These are phyloP conservation scores for Leucocoprinus leucothites DNA, from an alignment of 768 basidiomycete species.

Conservation along the genomic window DNA sequence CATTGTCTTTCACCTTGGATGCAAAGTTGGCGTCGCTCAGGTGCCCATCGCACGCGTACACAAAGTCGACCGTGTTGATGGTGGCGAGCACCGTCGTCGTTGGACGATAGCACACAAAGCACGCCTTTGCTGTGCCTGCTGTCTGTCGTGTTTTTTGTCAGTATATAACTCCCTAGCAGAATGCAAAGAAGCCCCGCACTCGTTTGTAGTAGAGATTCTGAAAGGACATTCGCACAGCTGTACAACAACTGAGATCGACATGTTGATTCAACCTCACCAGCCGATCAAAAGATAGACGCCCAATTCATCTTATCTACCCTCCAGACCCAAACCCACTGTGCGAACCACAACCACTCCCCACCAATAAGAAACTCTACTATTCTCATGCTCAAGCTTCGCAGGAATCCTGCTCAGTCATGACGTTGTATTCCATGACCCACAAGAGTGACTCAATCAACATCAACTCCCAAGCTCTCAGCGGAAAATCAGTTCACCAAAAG, in stretches of 20 bases:
- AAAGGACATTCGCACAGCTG: slow-evolving; percentile 54
- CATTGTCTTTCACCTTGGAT: slow-evolving; percentile 39
- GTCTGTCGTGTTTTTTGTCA: slow-evolving; percentile 48
- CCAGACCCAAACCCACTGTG: neutral
- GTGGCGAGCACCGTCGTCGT: slow-evolving; percentile 86
- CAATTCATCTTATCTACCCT: slow-evolving; percentile 1
- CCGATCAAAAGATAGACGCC: neutral
- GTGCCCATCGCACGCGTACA: slow-evolving; percentile 84
- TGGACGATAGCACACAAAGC: slow-evolving; percentile 76
- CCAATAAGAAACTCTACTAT: neutral
- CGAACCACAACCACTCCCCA: neutral
- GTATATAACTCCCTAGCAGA: slow-evolving; percentile 4
- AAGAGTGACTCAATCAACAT: neutral
- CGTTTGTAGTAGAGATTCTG: slow-evolving; percentile 88
- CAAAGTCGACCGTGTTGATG: slow-evolving; percentile 75
- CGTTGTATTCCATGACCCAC: neutral
- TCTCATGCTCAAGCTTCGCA: neutral
- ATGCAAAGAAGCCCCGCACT: slow-evolving; percentile 43
- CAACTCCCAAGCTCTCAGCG: neutral
- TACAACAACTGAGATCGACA: neutral
- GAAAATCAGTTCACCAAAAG: slow-evolving; percentile 7
- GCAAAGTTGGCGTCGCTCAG: slow-evolving; percentile 79
- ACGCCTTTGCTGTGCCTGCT: slow-evolving; percentile 73
- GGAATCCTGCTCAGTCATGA: neutral
- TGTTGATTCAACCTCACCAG: neutral